These are phyloP conservation scores for Sequoiadendron giganteum DNA, from an alignment of 75 land plant species.

Conservation along the genomic window DNA sequence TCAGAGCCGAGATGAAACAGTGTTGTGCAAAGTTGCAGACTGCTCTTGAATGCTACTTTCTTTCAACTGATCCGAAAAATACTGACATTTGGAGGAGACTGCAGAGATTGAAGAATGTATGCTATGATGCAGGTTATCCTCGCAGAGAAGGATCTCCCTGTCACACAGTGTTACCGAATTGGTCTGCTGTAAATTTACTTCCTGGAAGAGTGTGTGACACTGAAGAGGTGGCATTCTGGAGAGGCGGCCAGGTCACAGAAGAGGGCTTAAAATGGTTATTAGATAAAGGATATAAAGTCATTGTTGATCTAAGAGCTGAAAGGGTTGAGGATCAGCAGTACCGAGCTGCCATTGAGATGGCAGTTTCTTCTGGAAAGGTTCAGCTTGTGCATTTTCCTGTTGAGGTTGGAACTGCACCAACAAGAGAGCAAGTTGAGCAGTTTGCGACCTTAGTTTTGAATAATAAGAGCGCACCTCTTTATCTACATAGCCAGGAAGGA, in stretches of 20 bases:
- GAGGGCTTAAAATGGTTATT: slow-evolving; percentile 90
- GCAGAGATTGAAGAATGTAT: slow-evolving; percentile 79
- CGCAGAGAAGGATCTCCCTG: slow-evolving; percentile 55
- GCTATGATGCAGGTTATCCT: slow-evolving; percentile 93
- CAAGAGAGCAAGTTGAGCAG: slow-evolving; percentile 81
- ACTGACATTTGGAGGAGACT: slow-evolving; percentile 60
- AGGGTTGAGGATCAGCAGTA: slow-evolving; percentile 51
- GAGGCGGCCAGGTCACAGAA: slow-evolving; percentile 92
- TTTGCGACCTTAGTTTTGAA: slow-evolving; percentile 77
- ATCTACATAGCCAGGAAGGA: slow-evolving; percentile 90
- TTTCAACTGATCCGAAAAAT: slow-evolving; percentile 37
- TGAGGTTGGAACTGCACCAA: slow-evolving; percentile 72
- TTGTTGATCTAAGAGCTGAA: slow-evolving; percentile 92
- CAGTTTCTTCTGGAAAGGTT: slow-evolving; percentile 53
- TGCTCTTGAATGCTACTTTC: slow-evolving; percentile 67
- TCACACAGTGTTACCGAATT: slow-evolving; percentile 79
- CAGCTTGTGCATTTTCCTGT: slow-evolving; percentile 71
- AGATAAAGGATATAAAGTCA: slow-evolving; percentile 70
- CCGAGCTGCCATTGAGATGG: slow-evolving; percentile 46
- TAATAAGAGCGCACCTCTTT: slow-evolving; percentile 54
- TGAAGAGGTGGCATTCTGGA: slow-evolving; percentile 79
- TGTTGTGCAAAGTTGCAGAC: slow-evolving; percentile 79
- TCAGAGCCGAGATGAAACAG: slow-evolving; percentile 82
- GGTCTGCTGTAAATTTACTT: slow-evolving; percentile 66
- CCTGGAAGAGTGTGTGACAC: slow-evolving; percentile 22